Percentiles rank a stretch among this genome's conserved stretches.
These are phyloP conservation scores for Aspergillus sp. DNA, from an alignment of 2,329 filamentous ascomycete genomes.

Conservation along the genomic window DNA sequence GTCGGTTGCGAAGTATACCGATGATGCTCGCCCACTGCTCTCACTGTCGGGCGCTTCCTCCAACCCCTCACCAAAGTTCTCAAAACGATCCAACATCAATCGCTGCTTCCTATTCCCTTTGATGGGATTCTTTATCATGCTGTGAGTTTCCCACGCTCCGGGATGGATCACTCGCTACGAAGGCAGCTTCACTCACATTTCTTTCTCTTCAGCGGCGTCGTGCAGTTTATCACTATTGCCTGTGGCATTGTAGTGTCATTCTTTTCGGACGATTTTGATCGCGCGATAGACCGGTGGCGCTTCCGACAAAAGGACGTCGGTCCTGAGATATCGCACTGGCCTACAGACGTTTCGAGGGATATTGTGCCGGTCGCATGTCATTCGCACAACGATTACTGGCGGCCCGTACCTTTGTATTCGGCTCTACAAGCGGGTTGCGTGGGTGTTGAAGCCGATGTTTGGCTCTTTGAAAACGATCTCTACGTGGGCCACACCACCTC, in stretches of 20 bases:
- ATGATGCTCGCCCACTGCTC: constrained; percentile 11
- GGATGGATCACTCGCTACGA: not conserved
- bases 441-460: constrained; percentile 59
- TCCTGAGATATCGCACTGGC: constrained; percentile 41
- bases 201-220: constrained; percentile 32
- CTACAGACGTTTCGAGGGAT: constrained; percentile 52
- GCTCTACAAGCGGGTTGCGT: constrained; percentile 56
- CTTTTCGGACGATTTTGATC: constrained; percentile 44
- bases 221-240: constrained; percentile 41
- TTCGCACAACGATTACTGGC: constrained; percentile 62
- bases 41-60: constrained; percentile 1
- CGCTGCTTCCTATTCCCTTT: constrained; percentile 20
- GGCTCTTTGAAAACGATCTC: constrained; percentile 54
- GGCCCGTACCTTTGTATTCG: constrained; percentile 54
- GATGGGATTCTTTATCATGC: constrained; percentile 32
- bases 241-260: constrained; percentile 40
- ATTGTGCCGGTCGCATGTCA: constrained; percentile 53
- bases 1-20: constrained; percentile 1
- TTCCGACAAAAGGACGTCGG: constrained; percentile 36
- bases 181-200: constrained; percentile 2
- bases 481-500: constrained; percentile 55
- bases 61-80: constrained; percentile 13
- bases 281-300: constrained; percentile 41
- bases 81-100: constrained; percentile 14
- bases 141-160: constrained; percentile 24